Base-by-base conservation (phyloP, 768 basidiomycete species). In the Pleurotus eryngii region DNA sequence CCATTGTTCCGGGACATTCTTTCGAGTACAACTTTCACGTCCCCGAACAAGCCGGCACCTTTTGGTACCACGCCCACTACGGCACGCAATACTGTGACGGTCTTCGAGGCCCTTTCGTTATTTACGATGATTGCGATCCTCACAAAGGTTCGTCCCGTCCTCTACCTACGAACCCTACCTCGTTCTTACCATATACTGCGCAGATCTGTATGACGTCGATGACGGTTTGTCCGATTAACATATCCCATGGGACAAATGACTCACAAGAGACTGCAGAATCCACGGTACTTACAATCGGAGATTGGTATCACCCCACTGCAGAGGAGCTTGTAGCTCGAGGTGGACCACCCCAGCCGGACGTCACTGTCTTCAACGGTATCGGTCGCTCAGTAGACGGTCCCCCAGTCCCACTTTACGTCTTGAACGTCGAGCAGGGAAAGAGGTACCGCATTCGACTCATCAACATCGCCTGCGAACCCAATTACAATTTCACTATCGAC, bases 401-500 rank as follows among this genome's bases (percentile, higher is more conserved):
- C 4, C 57, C 63, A 1, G 59, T 63, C 2, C 54, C 65, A 20
- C 63, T 76, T 14, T 64, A 73, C 0, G 69, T 78, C 43, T 65
- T 75, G 48, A 68, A 65, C 7, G 77, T 78, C 26, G 49, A 65
- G 11, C 46, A 47, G 1, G 65, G 67, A 1, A 68, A 66, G 56
- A 66, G 76, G 27, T 77, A 76, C 53, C 72, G 75, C 26, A 66
- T 74, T 60, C 71, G 76, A 11, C 57, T 76, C 6, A 61, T 76
- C 39, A 67, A 67, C 42, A 63, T 71, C 57, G 69, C 70, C 14
- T 75, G 72, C 61, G 69, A 68, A 53, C 64, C 69, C 17, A 67
- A 66, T 45, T 81, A 71, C 64, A 68, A 64, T 27, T 80, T 82
- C 62, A 68, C 74, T 1, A 76, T 82, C 35, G 77, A 81, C 59